A percentile compares a stretch with the other conserved stretches of the same genome.
Conservation (phyloP, 441 rosid genomes). For the Erodium moschatum region DNA sequence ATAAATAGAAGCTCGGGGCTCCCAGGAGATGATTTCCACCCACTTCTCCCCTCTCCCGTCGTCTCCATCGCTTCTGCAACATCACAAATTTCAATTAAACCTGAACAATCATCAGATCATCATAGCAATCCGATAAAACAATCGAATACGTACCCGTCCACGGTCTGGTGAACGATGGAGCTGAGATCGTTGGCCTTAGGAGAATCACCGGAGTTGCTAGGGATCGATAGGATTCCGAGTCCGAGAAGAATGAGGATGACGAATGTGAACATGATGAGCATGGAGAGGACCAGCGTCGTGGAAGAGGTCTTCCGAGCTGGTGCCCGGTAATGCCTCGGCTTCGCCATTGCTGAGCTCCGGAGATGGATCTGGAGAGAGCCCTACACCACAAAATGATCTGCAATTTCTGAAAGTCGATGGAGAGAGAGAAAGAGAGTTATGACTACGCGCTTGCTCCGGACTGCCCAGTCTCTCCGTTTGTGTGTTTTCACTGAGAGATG, state of each 20-base stretch:
- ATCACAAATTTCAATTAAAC: neutral
- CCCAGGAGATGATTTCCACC: constrained; percentile 30
- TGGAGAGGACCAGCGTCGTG: constrained; percentile 19
- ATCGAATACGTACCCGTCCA: constrained; percentile 15
- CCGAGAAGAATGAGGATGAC: constrained; percentile 23
- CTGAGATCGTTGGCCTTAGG: constrained; percentile 20
- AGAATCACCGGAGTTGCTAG: constrained; percentile 15
- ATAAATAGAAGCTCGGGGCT: constrained; percentile 24
- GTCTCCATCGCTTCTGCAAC: constrained; percentile 16
- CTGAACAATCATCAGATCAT: neutral
- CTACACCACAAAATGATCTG: neutral
- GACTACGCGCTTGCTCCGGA: too few species aligned
- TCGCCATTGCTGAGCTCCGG: constrained; percentile 9
- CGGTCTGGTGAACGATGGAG: constrained; percentile 15
- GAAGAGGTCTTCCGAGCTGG: constrained; percentile 21
- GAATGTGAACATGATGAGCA: constrained; percentile 24
- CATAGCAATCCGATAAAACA: constrained; percentile 3
- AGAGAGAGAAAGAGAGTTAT: neutral
- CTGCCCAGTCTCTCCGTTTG: too few species aligned
- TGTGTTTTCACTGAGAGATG: too few species aligned
- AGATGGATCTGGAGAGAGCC: neutral
- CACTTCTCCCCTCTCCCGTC: constrained; percentile 25
- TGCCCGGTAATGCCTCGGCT: constrained; percentile 21
- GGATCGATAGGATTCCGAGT: constrained; percentile 24
- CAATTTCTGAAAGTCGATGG: neutral